Evolutionary conservation across 345 rosid genomes (phyloP), one percentile per base, ranked within the genome.

Genomic region (Sonneratia caseolaris): DNA sequence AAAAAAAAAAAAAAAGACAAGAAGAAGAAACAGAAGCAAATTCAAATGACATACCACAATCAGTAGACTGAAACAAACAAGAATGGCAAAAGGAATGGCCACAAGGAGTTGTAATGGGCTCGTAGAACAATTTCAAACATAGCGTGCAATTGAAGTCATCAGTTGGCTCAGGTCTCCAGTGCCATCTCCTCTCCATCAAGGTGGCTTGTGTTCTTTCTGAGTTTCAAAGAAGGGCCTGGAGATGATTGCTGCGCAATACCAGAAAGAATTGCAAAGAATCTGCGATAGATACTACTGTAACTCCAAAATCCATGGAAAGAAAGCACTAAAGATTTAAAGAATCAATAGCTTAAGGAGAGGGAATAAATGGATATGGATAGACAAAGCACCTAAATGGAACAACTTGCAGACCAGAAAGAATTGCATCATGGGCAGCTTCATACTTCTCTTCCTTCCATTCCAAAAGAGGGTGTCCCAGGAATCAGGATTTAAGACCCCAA

Each of bases 81-180:
- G 92, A 81, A 40, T 90, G 88, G 81, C 99, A 95, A 83, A 91
- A 95, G 45, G 97, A 87, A 86, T 95, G 99, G 73, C 99, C 99
- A 67, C 99, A 95, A 14, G 99, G 89, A 73, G 97, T 90, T 4
- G 99, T 95, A 71, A 86, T 75, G 75, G 99, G 99, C 57, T 91
- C 92, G 79, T 82, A 89, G 40, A 95, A 79, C 84, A 95, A 80
- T 82, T 95, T 95, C 83, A 91, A 80, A 74, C 99, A 95, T 59
- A 95, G 85, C 2, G 93, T 92, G 84, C 97, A 95, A 73, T 89
- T 97, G 79, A 90, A 95, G 47, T 90, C 99, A 84, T 91, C 97
- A 16, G 84, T 79, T 19, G 86, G 89, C 74, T 86, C 96, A 32
- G 85, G 84, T 78, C 76, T 79, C 59, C 72, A 87, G 80, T 79